phyloP scores from a whole-genome alignment of 2,329 filamentous ascomycete genomes.

The Cordyceps cateniannulata region DNA sequence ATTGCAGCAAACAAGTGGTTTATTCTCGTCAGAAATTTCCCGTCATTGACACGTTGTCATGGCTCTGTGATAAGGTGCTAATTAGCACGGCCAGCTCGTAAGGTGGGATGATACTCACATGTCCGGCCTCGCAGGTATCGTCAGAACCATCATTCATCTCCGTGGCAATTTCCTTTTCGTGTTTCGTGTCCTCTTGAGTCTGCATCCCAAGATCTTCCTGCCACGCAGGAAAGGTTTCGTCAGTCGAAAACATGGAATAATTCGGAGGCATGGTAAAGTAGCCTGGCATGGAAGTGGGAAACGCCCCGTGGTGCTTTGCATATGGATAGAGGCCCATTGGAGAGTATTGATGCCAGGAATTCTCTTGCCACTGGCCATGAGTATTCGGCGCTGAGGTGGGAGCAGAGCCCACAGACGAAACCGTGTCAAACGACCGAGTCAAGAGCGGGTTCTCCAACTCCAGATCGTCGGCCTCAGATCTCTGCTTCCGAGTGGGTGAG shows the following conservation, averaged over 20 bases:
- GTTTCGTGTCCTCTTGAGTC: not conserved
- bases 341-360: not conserved
- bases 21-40: not conserved
- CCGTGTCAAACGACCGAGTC: conserved; percentile 8
- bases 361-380: not conserved
- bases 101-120: not conserved
- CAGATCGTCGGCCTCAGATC: not conserved
- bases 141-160: not conserved
- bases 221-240: not conserved
- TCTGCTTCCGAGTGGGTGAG: conserved; percentile 1
- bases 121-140: not conserved
- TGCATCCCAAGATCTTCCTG: not conserved
- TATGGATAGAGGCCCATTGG: conserved; percentile 2
- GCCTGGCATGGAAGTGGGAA: not conserved
- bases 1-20: not conserved
- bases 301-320: not conserved
- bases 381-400: not conserved
- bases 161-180: not conserved
- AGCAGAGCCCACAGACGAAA: not conserved
- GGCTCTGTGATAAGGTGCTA: not conserved
- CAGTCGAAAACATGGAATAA: conserved; percentile 3
- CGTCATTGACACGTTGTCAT: not conserved
- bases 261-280: conserved; percentile 2
- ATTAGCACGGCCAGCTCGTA: not conserved
- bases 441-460: conserved; percentile 5